Evolutionary conservation across 2,329 filamentous ascomycete species (phyloP), one percentile per base, ranked within the genome.

Genomic region (Xylariomycetidae sp.): DNA sequence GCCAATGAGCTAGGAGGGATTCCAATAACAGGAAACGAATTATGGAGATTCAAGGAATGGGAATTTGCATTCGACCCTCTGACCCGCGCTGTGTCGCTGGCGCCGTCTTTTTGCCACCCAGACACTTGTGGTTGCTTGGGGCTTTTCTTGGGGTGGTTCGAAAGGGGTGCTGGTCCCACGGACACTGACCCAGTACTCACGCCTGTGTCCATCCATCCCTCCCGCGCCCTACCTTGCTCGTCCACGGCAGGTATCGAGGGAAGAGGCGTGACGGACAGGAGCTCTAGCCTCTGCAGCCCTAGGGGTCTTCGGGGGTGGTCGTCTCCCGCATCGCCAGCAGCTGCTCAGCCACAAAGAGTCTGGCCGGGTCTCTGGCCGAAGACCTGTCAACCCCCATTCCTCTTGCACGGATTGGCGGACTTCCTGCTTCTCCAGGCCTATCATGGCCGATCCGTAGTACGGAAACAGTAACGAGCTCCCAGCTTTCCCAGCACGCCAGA

Each of bases 291-390:
- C n/a, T n/a, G n/a, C n/a, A n/a, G n/a, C n/a, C n/a, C n/a, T n/a
- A n/a, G n/a, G n/a, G n/a, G n/a, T n/a, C n/a, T n/a, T n/a, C n/a
- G n/a, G n/a, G n/a, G n/a, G n/a, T n/a, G n/a, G n/a, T n/a, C n/a
- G n/a, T n/a, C n/a, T 23, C 20, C 20, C 20, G 12, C 35, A 34
- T 28, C 31, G 37, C 48, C 35, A 48, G 38, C 32, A 31, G 36
- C 35, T 35, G 38, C 50, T 45, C 51, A 54, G 52, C 52, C 52
- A 53, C 52, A 55, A 49, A 51, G 19, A 46, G 40, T 54, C 52
- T 54, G 42, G 52, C 45, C 51, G 40, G 37, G 50, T 33, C 50
- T 49, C 39, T 10, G 25, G 34, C 31, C 44, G 45, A 29, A 44
- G 39, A 37, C 31, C 29, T 39, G 33, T 40, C 34, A 36, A 42